Evolutionary conservation across 257 asterid species (phyloP).

Genomic region (Rubia yunnanensis): DNA sequence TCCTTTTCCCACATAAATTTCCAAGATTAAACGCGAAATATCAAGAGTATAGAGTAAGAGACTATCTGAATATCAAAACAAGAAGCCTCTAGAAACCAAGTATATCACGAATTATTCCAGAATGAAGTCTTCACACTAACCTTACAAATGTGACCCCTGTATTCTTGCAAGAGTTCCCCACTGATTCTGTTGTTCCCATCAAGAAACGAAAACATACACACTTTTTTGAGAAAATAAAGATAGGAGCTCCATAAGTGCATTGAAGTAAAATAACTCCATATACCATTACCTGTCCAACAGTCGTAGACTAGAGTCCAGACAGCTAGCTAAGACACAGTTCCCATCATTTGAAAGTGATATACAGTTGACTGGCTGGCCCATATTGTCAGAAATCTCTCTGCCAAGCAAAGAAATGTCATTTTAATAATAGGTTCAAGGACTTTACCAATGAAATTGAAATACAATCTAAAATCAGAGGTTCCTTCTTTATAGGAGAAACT

Average conservation of each 20-base stretch:
- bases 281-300: constrained; percentile 68
- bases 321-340: constrained; percentile 78
- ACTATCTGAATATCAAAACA: background rate
- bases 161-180: constrained; percentile 90
- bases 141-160: constrained; percentile 94
- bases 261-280: background rate
- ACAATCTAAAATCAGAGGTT: background rate
- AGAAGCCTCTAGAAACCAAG: constrained; percentile 9
- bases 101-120: background rate
- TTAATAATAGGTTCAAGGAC: background rate
- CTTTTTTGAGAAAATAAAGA: background rate
- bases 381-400: constrained; percentile 77
- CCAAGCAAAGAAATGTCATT: constrained; percentile 19
- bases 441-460: background rate
- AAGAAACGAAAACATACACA: constrained; percentile 1
- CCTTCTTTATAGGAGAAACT: background rate
- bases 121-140: constrained; percentile 26
- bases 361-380: constrained; percentile 93
- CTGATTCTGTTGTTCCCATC: constrained; percentile 37
- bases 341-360: constrained; percentile 89
- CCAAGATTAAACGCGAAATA: background rate
- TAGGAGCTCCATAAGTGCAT: background rate
- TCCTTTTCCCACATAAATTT: background rate
- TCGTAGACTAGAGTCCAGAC: constrained; percentile 84
- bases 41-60: background rate